These are phyloP conservation scores for Cylindricascospora bacillispora DNA, from an alignment of 1,139 yeast genomes.

Conservation along the genomic window DNA sequence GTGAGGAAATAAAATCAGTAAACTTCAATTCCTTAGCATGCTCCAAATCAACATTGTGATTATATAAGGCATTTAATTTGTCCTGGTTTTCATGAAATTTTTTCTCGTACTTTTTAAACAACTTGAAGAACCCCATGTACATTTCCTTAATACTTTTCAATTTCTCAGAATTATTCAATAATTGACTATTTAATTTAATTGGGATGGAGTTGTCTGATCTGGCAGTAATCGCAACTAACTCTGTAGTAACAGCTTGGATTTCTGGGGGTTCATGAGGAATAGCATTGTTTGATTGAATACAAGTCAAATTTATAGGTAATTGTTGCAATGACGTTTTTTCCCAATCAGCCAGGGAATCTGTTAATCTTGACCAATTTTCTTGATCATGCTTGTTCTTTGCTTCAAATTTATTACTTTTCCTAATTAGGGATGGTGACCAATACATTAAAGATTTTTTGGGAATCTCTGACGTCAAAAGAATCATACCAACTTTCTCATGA, in stretches of 20 bases:
- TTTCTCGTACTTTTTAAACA: slow-evolving; percentile 7
- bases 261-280: slow-evolving; percentile 17
- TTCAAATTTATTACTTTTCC: slow-evolving; percentile 19
- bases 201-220: slow-evolving; percentile 25
- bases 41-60: slow-evolving; percentile 5
- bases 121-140: slow-evolving; percentile 7
- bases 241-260: slow-evolving; percentile 14
- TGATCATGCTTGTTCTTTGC: slow-evolving; percentile 18
- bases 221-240: slow-evolving; percentile 16
- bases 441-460: slow-evolving; percentile 26
- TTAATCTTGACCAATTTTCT: slow-evolving; percentile 16
- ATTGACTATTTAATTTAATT: slow-evolving; percentile 19
- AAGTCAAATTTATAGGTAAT: slow-evolving; percentile 18
- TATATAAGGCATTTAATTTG: slow-evolving; percentile 10
- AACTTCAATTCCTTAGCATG: slow-evolving; percentile 12
- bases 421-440: slow-evolving; percentile 24
- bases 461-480: slow-evolving; percentile 10
- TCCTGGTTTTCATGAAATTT: slow-evolving; percentile 9
- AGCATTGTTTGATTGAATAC: slow-evolving; percentile 17
- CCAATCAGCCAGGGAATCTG: slow-evolving; percentile 16
- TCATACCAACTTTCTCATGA: slow-evolving; percentile 12
- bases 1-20: slow-evolving; percentile 13
- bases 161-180: slow-evolving; percentile 12
- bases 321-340: slow-evolving; percentile 15
- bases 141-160: slow-evolving; percentile 7